Evolutionary conservation across 2,329 filamentous ascomycete species (phyloP), one percentile per base, ranked within the genome.

Genomic region (Pezicula rhizophila): DNA sequence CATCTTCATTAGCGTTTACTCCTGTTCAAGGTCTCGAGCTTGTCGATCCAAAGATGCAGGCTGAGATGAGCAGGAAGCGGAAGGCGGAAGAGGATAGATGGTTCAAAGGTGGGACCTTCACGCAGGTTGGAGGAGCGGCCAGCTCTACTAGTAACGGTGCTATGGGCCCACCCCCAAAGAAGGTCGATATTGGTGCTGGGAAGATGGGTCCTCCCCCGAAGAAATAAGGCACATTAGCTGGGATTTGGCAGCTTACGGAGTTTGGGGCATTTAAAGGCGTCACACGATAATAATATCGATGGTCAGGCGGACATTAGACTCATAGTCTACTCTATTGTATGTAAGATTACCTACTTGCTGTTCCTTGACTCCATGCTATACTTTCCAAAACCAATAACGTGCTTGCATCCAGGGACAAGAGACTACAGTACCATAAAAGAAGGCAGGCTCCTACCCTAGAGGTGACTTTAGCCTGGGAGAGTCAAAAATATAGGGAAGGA

Each of bases 21-120:
- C 90, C 92, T 2, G 89, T 95, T 14, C 93, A 97, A 64, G 93
- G 93, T 2, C 76, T 99, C 35, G 92, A 99, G 71, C 78, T 99
- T 11, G 91, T 97, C 6, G 92, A 97, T 66, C 93, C 93, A 18
- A 96, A 93, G 73, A 81, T 87, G 49, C 84, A 90, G 58, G 87
- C 89, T 7, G 90, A 96, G 71, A 78, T 95, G 66, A 90, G 79
- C 64, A 79, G 89, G 60, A 97, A 97, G 74, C 77, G 90, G 55
- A 95, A 96, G 66, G 91, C 89, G 1, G 93, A 97, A 55, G 89
- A 96, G 65, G 92, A 97, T 64, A 77, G 89, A 34, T 99, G 90
- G 85, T 99, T 99, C 74, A 95, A 93, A 68, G 88, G 89, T 42
- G 93, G 93, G n/a, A 91, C 89, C 0, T 99, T 99, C 64, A 96